phyloP scores from a whole-genome alignment of 1,139 yeast species.

The Nakaseomyces sp. region DNA sequence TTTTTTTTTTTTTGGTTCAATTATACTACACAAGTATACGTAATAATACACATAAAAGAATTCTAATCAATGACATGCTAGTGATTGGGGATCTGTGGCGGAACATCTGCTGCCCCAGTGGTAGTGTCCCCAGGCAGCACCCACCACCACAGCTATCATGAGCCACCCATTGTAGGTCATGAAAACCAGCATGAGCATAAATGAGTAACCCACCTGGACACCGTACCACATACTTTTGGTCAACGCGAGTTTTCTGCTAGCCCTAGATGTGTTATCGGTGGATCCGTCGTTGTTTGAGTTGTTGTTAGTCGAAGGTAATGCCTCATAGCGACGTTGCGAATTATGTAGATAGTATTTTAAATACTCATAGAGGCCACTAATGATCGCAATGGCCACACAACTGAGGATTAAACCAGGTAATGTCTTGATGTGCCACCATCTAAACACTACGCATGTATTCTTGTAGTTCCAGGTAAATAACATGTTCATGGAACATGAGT shows the following conservation, averaged over 20 bases:
- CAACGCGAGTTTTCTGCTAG: conserved; percentile 21
- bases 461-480: conserved; percentile 75
- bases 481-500: conserved; percentile 64
- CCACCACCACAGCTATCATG: conserved; percentile 62
- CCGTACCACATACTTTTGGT: conserved; percentile 49
- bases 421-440: conserved; percentile 70
- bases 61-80: conserved; percentile 21
- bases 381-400: conserved; percentile 39
- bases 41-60: not conserved
- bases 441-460: conserved; percentile 61
- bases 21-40: not conserved
- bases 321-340: conserved; percentile 8
- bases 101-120: conserved; percentile 36
- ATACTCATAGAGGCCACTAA: conserved; percentile 58
- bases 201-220: conserved; percentile 66
- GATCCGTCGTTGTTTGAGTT: conserved; percentile 6
- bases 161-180: conserved; percentile 85
- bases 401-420: conserved; percentile 45
- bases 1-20: no score
- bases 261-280: conserved; percentile 5
- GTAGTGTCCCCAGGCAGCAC: conserved; percentile 60
- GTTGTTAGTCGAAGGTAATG: not conserved
- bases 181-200: conserved; percentile 67
- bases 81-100: conserved; percentile 9
- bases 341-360: conserved; percentile 35